Conservation (phyloP, 2,329 filamentous ascomycete genomes). For the Alternaria viburni region DNA sequence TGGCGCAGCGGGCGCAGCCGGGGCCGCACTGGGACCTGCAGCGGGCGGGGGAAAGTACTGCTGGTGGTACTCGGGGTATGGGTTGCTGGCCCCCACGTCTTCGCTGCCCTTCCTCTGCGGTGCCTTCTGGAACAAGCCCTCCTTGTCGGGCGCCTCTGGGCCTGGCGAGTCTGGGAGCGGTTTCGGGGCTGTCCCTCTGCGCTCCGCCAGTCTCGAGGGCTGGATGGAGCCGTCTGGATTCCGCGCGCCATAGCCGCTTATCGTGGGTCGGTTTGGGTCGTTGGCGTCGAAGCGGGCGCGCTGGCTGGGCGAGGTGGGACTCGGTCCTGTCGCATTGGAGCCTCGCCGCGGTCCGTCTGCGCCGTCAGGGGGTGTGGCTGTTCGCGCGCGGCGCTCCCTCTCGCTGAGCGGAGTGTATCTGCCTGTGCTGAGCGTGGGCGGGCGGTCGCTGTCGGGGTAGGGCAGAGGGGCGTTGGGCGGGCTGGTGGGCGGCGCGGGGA, state of each 20-base stretch:
- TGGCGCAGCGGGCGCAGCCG: neutral
- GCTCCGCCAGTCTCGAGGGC: slow-evolving; percentile 74
- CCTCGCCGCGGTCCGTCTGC: slow-evolving; percentile 39
- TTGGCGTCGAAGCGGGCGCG: slow-evolving; percentile 55
- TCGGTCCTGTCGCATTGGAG: slow-evolving; percentile 37
- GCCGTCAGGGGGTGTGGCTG: slow-evolving; percentile 42
- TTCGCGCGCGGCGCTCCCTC: slow-evolving; percentile 41
- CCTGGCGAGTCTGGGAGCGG: slow-evolving; percentile 83
- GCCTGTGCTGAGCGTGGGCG: slow-evolving; percentile 27
- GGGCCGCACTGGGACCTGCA: neutral
- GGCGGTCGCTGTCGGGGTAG: slow-evolving; percentile 53
- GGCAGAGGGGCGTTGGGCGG: slow-evolving; percentile 53
- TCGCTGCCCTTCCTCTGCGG: slow-evolving; percentile 49
- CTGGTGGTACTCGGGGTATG: slow-evolving; percentile 63
- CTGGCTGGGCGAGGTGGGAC: slow-evolving; percentile 38
- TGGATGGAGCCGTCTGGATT: slow-evolving; percentile 45
- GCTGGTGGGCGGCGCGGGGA: slow-evolving; percentile 64
- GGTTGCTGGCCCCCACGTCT: slow-evolving; percentile 35
- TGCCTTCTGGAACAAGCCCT: slow-evolving; percentile 77
- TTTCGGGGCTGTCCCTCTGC: slow-evolving; percentile 80
- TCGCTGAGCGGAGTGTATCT: slow-evolving; percentile 48
- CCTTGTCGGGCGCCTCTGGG: slow-evolving; percentile 75
- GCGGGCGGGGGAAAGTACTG: slow-evolving; percentile 65
- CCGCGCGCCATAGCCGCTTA: slow-evolving; percentile 52
- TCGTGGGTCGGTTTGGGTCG: slow-evolving; percentile 57